phyloP scores from a whole-genome alignment of 2,329 filamentous ascomycete species.

The Chalaropsis thielavioides region DNA sequence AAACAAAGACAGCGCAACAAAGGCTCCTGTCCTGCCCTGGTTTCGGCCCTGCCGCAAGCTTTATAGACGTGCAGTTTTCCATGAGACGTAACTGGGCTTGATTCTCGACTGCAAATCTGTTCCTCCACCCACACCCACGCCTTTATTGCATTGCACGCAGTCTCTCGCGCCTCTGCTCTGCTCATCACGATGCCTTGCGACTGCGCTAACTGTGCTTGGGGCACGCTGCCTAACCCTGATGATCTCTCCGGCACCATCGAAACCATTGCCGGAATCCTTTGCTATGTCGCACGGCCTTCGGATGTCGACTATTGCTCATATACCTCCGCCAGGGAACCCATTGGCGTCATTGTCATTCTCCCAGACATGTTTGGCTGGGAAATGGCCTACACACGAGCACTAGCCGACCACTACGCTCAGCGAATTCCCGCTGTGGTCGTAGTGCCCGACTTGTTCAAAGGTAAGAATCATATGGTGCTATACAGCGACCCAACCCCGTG shows the following conservation, averaged over 20 bases:
- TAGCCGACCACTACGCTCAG: constrained; percentile 38
- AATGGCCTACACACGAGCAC: constrained; percentile 35
- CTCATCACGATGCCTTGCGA: background rate
- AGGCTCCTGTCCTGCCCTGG: background rate
- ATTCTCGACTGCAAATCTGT: background rate
- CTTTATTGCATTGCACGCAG: background rate
- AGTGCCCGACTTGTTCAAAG: constrained; percentile 38
- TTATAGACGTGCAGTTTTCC: background rate
- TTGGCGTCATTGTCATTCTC: constrained; percentile 36
- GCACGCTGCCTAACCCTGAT: constrained; percentile 19
- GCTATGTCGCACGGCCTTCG: constrained; percentile 21
- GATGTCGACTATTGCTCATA: constrained; percentile 11
- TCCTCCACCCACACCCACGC: background rate
- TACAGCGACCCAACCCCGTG: background rate
- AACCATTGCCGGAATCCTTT: constrained; percentile 20
- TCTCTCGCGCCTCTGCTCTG: background rate
- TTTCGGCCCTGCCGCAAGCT: background rate
- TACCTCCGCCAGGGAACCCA: constrained; percentile 19
- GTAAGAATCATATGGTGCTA: constrained; percentile 18
- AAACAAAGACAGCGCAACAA: background rate
- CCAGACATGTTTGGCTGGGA: constrained; percentile 40
- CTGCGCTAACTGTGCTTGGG: constrained; percentile 20
- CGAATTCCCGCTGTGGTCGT: constrained; percentile 34
- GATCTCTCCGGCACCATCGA: constrained; percentile 20
- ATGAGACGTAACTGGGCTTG: background rate